Evolutionary conservation across 805 yeast genomes (phyloP).

Genomic region (Spencermartinsiella europaea): DNA sequence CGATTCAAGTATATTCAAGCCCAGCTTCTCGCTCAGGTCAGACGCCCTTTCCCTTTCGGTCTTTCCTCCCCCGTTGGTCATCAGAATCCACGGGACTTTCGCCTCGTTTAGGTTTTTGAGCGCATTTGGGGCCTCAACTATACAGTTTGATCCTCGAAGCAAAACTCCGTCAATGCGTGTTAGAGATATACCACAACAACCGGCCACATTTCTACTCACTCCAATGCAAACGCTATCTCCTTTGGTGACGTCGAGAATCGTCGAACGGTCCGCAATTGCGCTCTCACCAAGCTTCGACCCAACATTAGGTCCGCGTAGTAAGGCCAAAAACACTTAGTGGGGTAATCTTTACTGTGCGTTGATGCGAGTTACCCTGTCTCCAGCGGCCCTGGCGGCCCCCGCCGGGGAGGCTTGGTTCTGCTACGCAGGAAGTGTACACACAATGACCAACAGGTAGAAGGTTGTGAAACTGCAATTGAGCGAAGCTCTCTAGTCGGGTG

Average conservation of each 20-base stretch:
- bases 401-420: too few species aligned
- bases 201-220: conserved; percentile 14
- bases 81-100: conserved; percentile 68
- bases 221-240: conserved; percentile 26
- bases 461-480: too few species aligned
- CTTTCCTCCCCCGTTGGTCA: conserved; percentile 90
- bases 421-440: too few species aligned
- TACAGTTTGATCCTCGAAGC: conserved; percentile 63
- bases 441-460: too few species aligned
- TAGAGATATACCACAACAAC: not conserved
- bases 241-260: not conserved
- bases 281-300: too few species aligned
- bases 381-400: too few species aligned
- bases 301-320: too few species aligned
- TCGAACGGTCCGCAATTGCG: not conserved
- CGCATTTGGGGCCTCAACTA: conserved; percentile 61
- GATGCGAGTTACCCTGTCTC: too few species aligned
- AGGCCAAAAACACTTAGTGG: too few species aligned
- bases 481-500: too few species aligned
- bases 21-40: conserved; percentile 44
- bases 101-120: conserved; percentile 46
- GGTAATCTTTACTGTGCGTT: too few species aligned
- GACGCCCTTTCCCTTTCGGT: conserved; percentile 57
- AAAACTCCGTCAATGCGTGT: conserved; percentile 76
- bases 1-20: conserved; percentile 40